Base-by-base conservation (phyloP, 192 early-diverging fungal genomes). In the Coemansia sp. region DNA sequence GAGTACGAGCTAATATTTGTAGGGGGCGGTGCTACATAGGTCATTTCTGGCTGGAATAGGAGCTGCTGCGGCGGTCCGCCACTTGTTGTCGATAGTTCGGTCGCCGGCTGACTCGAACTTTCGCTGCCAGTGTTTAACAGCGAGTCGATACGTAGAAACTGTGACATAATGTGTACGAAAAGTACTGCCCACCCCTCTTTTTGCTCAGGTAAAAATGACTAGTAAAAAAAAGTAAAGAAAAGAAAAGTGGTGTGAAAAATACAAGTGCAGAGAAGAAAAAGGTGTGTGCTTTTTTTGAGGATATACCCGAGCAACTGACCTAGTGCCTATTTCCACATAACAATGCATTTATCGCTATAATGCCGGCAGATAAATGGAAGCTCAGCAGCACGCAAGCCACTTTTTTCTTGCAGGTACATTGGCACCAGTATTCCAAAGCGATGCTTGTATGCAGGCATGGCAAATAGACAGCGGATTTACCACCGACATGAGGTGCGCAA, bases 111-210 rank as follows among this genome's bases (percentile, higher is more conserved):
- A 12, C 12, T 57, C 13, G 53, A 13, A 11, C 27, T 16, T 57
- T 57, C 63, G 46, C 68, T 27, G 50, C 69, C 43, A 29, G 18
- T 20, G 57, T 76, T 76, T 6, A 76, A 68, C 60, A 76, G 47
- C 57, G 74, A 68, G 29, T 58, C 65, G 34, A 76, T 67, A 16
- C 69, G 74, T 20, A 70, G 31, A 53, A 46, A 70, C 29, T 66
- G 63, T 18, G 74, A 76, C 74, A 76, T 76, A 11, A 13, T 31
- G 13, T 5, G 24, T 3, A 18, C 11, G 1, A 9, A 29, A 29
- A 29, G 27, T 29, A 29, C 27, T 29, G 27, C 0, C 27, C 27
- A 29, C 27, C 27, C 27, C 27, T 29, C 27, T 29, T 29, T 29
- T 29, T 29, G 27, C 2, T 29, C 43, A 29, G 63, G 34, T 36